These are phyloP conservation scores for Pichia occidentalis DNA, from an alignment of 805 yeast genomes.

Conservation along the genomic window DNA sequence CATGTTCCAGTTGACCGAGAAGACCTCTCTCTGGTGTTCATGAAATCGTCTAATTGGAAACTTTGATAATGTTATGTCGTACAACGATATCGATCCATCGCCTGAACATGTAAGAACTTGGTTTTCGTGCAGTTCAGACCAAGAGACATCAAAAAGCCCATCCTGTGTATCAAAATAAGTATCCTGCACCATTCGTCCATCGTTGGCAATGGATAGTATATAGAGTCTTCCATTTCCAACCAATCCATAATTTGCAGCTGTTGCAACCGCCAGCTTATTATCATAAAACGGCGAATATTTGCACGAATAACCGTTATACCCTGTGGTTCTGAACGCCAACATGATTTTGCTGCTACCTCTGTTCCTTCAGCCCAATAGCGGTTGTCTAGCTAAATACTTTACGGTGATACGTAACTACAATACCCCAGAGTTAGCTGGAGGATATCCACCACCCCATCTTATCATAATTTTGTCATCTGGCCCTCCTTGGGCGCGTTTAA, in stretches of 20 bases:
- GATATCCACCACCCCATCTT: too few relatives aligned
- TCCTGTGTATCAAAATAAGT: slow-evolving; percentile 83
- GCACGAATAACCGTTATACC: slow-evolving; percentile 81
- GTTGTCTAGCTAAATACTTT: too few relatives aligned
- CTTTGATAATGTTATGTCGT: slow-evolving; percentile 60
- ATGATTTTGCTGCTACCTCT: slow-evolving; percentile 30
- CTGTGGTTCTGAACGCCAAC: slow-evolving; percentile 68
- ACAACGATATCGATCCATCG: slow-evolving; percentile 80
- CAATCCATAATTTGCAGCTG: slow-evolving; percentile 87
- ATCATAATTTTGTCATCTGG: too few relatives aligned
- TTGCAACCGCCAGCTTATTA: slow-evolving; percentile 80
- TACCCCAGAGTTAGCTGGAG: too few relatives aligned
- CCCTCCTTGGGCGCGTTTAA: too few relatives aligned
- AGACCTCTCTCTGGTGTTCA: slow-evolving; percentile 55
- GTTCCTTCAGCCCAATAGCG: too few relatives aligned
- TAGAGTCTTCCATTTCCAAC: slow-evolving; percentile 88
- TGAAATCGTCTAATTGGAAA: slow-evolving; percentile 70
- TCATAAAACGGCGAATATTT: slow-evolving; percentile 91
- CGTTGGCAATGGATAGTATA: slow-evolving; percentile 58
- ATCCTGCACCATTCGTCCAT: slow-evolving; percentile 54
- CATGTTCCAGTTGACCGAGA: slow-evolving; percentile 33
- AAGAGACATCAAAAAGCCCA: slow-evolving; percentile 77
- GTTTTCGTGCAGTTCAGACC: slow-evolving; percentile 90
- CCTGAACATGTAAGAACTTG: slow-evolving; percentile 81
- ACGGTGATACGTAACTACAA: too few relatives aligned